phyloP scores from a whole-genome alignment of 495 filamentous ascomycete species.

The Daldinia vernicosa region DNA sequence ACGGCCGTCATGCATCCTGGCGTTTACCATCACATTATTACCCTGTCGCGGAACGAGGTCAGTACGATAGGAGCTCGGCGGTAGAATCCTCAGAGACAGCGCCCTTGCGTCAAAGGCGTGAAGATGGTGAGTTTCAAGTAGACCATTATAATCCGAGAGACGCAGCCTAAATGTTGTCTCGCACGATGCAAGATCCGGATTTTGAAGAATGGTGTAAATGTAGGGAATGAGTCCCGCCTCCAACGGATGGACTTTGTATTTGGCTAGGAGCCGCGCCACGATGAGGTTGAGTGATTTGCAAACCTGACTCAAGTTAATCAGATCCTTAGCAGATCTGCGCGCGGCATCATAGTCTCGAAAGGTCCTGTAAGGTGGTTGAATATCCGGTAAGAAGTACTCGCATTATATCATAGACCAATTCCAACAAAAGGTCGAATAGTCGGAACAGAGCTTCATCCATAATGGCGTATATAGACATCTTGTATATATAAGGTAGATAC shows the following conservation, averaged over 20 bases:
- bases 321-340: background rate
- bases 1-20: background rate
- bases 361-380: background rate
- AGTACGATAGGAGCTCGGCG: background rate
- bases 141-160: background rate
- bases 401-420: background rate
- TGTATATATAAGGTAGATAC: no score
- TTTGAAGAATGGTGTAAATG: background rate
- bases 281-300: background rate
- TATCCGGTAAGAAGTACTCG: background rate
- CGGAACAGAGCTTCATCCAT: background rate
- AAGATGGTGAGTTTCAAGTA: background rate
- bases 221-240: background rate
- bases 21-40: background rate
- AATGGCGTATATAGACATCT: background rate
- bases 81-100: background rate
- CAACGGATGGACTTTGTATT: background rate
- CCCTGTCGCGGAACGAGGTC: background rate
- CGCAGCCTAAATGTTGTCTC: constrained; percentile 7
- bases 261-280: background rate
- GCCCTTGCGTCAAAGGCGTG: background rate
- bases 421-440: background rate
- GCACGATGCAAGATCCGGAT: background rate
- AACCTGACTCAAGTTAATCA: background rate
- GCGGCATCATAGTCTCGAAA: background rate